Evolutionary conservation across 768 basidiomycete species (phyloP).

Genomic region (Crassisporium funariophilum): DNA sequence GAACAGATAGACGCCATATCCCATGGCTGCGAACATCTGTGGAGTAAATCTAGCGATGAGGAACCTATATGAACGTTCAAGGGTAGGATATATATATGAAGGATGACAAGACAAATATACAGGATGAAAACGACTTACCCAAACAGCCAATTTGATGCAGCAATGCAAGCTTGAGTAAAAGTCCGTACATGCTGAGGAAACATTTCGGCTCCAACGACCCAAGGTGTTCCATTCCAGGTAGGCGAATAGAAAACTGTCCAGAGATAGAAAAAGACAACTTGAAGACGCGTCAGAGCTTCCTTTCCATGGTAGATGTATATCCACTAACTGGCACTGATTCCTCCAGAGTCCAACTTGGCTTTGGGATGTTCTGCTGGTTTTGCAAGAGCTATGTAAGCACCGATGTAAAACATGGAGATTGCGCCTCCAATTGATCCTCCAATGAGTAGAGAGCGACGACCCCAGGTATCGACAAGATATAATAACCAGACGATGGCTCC

Average conservation of each 20-base stretch:
- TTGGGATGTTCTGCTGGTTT: slow-evolving; percentile 18
- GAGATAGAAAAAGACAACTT: slow-evolving; percentile 34
- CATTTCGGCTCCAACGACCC: slow-evolving; percentile 46
- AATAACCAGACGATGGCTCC: slow-evolving; percentile 44
- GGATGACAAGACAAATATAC: too few species aligned
- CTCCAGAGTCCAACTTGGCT: not conserved
- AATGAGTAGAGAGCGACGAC: slow-evolving; percentile 43
- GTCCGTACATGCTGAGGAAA: slow-evolving; percentile 44
- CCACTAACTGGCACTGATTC: slow-evolving; percentile 9
- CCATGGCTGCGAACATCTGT: slow-evolving; percentile 39
- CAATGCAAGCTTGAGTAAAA: slow-evolving; percentile 39
- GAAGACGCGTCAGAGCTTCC: too few species aligned
- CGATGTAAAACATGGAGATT: slow-evolving; percentile 46
- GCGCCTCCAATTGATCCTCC: slow-evolving; percentile 41
- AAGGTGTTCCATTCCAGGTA: slow-evolving; percentile 48
- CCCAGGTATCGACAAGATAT: slow-evolving; percentile 43
- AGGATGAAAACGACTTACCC: too few species aligned
- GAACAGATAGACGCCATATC: slow-evolving; percentile 40
- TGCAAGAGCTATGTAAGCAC: slow-evolving; percentile 43
- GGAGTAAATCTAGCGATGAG: slow-evolving; percentile 40
- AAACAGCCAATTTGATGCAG: slow-evolving; percentile 36
- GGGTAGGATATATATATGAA: too few species aligned
- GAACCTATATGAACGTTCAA: slow-evolving; percentile 30
- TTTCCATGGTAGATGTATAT: too few species aligned
- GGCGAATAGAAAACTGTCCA: slow-evolving; percentile 42